Conservation (phyloP, 352 stramenopile species). For the Globisporangium yorkense region DNA sequence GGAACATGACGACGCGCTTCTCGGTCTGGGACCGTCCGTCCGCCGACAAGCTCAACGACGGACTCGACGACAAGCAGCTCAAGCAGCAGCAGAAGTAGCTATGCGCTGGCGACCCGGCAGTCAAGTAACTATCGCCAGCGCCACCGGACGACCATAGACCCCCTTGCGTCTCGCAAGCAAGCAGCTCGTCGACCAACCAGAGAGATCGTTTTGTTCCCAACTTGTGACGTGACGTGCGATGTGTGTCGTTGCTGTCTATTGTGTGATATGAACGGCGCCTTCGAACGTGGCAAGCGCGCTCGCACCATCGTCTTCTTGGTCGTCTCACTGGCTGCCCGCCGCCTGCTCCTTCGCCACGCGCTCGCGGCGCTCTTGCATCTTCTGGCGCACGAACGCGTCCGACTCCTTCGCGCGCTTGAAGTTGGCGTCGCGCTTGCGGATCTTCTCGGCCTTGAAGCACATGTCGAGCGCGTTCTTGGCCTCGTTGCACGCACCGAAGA, state of each 20-base stretch:
- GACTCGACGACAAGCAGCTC: slow-evolving; percentile 29
- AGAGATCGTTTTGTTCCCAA: neutral
- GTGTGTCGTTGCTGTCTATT: neutral
- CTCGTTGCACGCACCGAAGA: slow-evolving; percentile 65
- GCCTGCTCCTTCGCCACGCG: slow-evolving; percentile 17
- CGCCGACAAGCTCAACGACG: slow-evolving; percentile 49
- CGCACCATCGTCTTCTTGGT: neutral
- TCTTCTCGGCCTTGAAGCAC: slow-evolving; percentile 76
- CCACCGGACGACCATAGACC: neutral
- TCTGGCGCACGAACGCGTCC: slow-evolving; percentile 65
- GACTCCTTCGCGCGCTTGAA: slow-evolving; percentile 58
- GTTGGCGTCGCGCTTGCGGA: slow-evolving; percentile 53
- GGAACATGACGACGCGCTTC: slow-evolving; percentile 80
- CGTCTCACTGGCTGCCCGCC: neutral
- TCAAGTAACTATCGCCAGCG: neutral
- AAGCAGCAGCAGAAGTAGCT: neutral
- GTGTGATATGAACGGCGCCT: neutral
- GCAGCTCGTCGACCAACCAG: neutral
- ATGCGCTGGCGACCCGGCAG: neutral
- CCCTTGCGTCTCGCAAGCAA: neutral
- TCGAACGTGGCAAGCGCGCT: neutral
- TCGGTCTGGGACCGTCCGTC: slow-evolving; percentile 74
- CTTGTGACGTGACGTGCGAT: neutral
- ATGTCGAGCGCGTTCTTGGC: slow-evolving; percentile 69
- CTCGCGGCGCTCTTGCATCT: slow-evolving; percentile 69